phyloP scores from a whole-genome alignment of 345 rosid genomes.

The Aurinia saxatilis region DNA sequence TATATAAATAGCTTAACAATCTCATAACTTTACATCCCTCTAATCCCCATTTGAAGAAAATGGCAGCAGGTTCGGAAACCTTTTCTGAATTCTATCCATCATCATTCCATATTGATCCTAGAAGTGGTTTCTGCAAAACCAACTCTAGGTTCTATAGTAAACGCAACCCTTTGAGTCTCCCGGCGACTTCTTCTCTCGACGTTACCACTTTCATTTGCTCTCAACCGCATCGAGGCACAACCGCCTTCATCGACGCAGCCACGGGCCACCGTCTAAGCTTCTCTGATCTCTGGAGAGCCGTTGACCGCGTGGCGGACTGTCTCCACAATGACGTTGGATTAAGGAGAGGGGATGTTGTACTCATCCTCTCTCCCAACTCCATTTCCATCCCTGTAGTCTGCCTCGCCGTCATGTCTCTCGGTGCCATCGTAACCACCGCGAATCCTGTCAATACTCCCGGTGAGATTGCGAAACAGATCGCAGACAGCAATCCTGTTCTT shows the following conservation, averaged over 20 bases:
- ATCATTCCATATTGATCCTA: constrained; percentile 13
- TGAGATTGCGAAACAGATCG: constrained; percentile 62
- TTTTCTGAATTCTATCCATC: too few relatives aligned
- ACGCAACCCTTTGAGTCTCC: constrained; percentile 45
- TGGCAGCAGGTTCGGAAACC: neutral
- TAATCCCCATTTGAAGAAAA: neutral
- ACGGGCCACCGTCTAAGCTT: constrained; percentile 54
- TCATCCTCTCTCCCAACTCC: constrained; percentile 79
- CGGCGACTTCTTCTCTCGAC: constrained; percentile 42
- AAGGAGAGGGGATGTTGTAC: constrained; percentile 61
- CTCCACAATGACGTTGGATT: constrained; percentile 50
- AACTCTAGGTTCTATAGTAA: constrained; percentile 63
- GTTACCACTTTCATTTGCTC: constrained; percentile 74
- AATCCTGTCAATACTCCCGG: constrained; percentile 72
- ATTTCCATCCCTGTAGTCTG: constrained; percentile 62
- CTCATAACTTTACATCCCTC: too few relatives aligned
- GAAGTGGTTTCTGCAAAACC: constrained; percentile 55
- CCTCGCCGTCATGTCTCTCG: constrained; percentile 78
- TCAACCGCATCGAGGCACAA: constrained; percentile 53
- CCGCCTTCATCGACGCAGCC: constrained; percentile 71
- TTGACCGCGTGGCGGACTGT: constrained; percentile 49
- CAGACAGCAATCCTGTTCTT: constrained; percentile 51
- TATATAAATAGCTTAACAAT: too few relatives aligned
- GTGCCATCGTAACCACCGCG: constrained; percentile 81
- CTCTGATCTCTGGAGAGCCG: constrained; percentile 61